These are phyloP conservation scores for Pochonia chlamydosporia DNA, from an alignment of 2,329 filamentous ascomycete species.

Conservation along the genomic window DNA sequence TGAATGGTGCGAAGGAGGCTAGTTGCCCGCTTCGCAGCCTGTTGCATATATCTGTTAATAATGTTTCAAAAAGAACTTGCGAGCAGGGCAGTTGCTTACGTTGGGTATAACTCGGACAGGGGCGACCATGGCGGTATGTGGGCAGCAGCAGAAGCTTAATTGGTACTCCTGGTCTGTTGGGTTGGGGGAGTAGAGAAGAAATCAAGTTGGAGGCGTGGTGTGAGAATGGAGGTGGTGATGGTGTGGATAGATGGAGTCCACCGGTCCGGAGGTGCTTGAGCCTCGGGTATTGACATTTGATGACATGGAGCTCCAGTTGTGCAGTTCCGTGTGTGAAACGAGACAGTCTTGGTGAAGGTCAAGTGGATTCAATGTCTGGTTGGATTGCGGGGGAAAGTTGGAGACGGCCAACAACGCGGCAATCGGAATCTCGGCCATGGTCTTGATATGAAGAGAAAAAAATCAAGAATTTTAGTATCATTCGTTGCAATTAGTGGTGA, in stretches of 20 bases:
- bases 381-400: too few relatives aligned
- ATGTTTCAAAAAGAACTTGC: background rate
- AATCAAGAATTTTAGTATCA: too few relatives aligned
- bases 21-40: slow-evolving; percentile 59
- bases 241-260: too few relatives aligned
- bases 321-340: too few relatives aligned
- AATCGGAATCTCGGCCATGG: too few relatives aligned
- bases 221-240: background rate
- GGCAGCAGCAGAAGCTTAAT: background rate
- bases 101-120: slow-evolving; percentile 27
- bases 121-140: slow-evolving; percentile 21
- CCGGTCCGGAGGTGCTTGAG: background rate
- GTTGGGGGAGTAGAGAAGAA: background rate
- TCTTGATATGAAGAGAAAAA: too few relatives aligned
- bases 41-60: background rate
- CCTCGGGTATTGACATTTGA: too few relatives aligned
- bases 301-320: too few relatives aligned
- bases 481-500: too few relatives aligned
- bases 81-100: slow-evolving; percentile 17
- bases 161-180: background rate
- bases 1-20: slow-evolving; percentile 84
- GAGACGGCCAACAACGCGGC: too few relatives aligned
- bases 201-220: background rate
- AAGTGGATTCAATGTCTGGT: too few relatives aligned
- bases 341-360: too few relatives aligned